Evolutionary conservation across 257 asterid species (phyloP), one percentile per base, ranked within the genome.

Genomic region (Knoxia roxburghii): DNA sequence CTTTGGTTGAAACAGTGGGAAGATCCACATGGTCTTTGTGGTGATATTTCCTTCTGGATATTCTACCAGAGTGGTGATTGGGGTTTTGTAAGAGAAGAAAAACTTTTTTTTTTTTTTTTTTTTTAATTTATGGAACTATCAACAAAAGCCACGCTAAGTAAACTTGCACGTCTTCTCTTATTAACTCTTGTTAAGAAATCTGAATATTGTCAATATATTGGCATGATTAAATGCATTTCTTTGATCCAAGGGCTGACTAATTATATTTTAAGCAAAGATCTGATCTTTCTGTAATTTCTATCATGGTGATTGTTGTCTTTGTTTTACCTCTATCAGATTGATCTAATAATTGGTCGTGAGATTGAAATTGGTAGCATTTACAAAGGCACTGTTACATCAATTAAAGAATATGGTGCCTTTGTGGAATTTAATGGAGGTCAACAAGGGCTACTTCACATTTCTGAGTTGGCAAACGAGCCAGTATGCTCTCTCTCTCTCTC

Each of bases 391-490:
- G 84, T 94, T 55, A 71, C 81, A n/a, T 73, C 99, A 61, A 79
- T 94, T 50, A 90, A 94, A 83, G 99, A 94, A 79, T 94, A 90
- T 49, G 99, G 99, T 33, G 99, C 97, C 65, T 94, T 94, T 75
- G 92, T 94, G 76, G 99, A 94, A 82, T 84, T 94, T 80, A 90
- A 84, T 79, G 99, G 96, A 53, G 99, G 99, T 71, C 96, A 90
- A 80, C 96, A 85, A 57, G 99, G 95, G 51, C 97, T 94, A 55
- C 85, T 94, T 50, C 99, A 94, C 82, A 78, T 94, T 75, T 94
- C 99, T 26, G 96, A 94, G 77, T 79, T 94, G 73, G 85, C 99
- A 49, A 90, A 85, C 64, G 87, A 88, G 69, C 91, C 89, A 73
- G 99, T 94, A 71, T 8, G 77, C 67, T 70, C 76, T 46, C 51